A percentile compares a stretch with the other conserved stretches of the same genome.
phyloP scores from a whole-genome alignment of 768 basidiomycete genomes.

The Tricholoma matsutake region DNA sequence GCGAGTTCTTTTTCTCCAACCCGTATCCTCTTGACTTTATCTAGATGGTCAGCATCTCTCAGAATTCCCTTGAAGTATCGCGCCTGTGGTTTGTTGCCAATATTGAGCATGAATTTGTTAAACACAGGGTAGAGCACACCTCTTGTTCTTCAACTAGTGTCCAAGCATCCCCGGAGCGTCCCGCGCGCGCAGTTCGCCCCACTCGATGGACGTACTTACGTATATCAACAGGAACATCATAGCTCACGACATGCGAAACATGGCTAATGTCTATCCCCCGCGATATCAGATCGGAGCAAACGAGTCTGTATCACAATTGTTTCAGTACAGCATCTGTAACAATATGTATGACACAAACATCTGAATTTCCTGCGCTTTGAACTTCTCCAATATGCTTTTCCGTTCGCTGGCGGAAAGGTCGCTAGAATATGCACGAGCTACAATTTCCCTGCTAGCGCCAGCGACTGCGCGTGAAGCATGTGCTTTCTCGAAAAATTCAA shows the following conservation, averaged over 20 bases:
- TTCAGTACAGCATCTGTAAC: conserved; percentile 5
- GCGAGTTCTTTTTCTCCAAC: conserved; percentile 60
- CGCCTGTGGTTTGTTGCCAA: conserved; percentile 45
- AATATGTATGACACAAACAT: conserved; percentile 50
- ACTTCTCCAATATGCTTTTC: conserved; percentile 72
- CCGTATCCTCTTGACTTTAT: conserved; percentile 64
- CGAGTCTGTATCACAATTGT: conserved; percentile 50
- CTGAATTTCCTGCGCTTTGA: conserved; percentile 77
- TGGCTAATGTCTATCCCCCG: conserved; percentile 94
- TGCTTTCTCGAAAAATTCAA: conserved; percentile 75
- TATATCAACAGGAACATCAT: conserved; percentile 97
- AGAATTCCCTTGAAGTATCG: conserved; percentile 86
- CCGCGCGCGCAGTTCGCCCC: conserved; percentile 93
- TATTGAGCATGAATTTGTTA: background rate
- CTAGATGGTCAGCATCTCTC: conserved; percentile 64
- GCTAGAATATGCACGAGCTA: conserved; percentile 79
- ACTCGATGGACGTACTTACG: conserved; percentile 98
- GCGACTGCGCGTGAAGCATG: conserved; percentile 14
- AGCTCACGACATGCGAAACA: conserved; percentile 90
- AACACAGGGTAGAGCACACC: conserved; percentile 33
- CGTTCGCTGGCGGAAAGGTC: conserved; percentile 76
- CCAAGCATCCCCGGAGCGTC: conserved; percentile 87
- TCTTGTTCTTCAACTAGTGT: conserved; percentile 94
- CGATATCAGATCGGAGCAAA: conserved; percentile 96
- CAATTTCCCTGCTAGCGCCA: conserved; percentile 26